Conservation (phyloP, 2,329 filamentous ascomycete genomes). For the Davidsoniella neocaledoniae region DNA sequence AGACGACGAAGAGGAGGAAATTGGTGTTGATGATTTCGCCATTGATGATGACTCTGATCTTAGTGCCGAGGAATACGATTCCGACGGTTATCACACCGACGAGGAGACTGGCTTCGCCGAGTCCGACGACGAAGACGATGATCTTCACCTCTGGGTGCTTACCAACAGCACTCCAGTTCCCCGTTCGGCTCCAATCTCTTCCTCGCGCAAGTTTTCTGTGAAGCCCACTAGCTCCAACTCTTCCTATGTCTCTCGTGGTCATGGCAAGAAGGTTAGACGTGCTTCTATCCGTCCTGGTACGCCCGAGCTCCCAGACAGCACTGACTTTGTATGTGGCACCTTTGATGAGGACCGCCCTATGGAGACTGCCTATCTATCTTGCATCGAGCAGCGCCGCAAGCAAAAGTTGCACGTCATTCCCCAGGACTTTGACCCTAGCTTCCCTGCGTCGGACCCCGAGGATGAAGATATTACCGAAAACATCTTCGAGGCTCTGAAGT, state of each 20-base stretch:
- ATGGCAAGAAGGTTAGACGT: constrained; percentile 22
- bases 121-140: constrained; percentile 48
- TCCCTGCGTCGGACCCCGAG: constrained; percentile 86
- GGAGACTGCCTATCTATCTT: constrained; percentile 85
- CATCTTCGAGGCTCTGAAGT: constrained; percentile 31
- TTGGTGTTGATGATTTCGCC: constrained; percentile 34
- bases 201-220: neutral
- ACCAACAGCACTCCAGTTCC: constrained; percentile 22
- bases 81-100: constrained; percentile 60
- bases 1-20: constrained; percentile 33
- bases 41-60: constrained; percentile 44
- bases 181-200: neutral
- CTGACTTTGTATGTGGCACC: constrained; percentile 97
- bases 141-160: constrained; percentile 42
- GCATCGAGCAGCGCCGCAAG: constrained; percentile 62
- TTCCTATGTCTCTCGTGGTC: constrained; percentile 33
- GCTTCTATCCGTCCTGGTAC: constrained; percentile 49
- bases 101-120: constrained; percentile 53
- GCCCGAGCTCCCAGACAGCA: constrained; percentile 85
- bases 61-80: constrained; percentile 43
- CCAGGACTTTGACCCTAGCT: constrained; percentile 96
- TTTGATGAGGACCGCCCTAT: constrained; percentile 86
- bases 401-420: constrained; percentile 70
- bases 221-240: constrained; percentile 33
- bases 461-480: constrained; percentile 59